Evolutionary conservation across 192 early-diverging fungal species (phyloP), one percentile per base, ranked within the genome.

Genomic region (Gamsiella multidivaricata): DNA sequence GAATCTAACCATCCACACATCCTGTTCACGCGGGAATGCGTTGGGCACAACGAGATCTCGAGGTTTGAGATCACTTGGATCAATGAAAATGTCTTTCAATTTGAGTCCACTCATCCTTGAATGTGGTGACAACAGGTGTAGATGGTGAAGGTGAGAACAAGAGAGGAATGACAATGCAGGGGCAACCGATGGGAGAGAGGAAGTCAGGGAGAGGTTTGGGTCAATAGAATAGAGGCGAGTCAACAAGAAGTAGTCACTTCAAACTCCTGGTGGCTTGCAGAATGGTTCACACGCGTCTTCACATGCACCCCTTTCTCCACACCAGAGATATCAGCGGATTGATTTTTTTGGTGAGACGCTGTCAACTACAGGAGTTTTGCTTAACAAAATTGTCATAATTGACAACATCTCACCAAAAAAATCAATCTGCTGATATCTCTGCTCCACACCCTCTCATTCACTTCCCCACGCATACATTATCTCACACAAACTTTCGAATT

Each of bases 21-120:
- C 63, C 28, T 54, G 4, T 45, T 65, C 52, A 3, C 5, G 26
- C 20, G 63, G 52, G 28, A 54, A 39, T 23, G 61, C 14, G 39
- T 31, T 52, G 28, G 50, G 52, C 39, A 28, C 26, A 39, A 65
- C 63, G 41, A 65, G 36, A 17, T 54, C 17, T 8, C 63, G 63
- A 65, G 63, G 63, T 5, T 65, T 22, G n/a, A 54, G 54, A 20
- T 65, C 51, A n/a, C 43, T 36, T 14, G 51, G 12, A 45, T 39
- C 32, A 22, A 65, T 31, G 31, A 54, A 14, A 17, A 54, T 54
- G 39, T 65, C 50, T 17, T 25, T 65, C 22, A 54, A 11, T 36
- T 28, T 65, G 3, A 65, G 29, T 9, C 63, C 52, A 32, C 51
- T 65, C 49, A 46, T 46, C 43, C 43, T 46, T 46, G 43, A 20